Evolutionary conservation across 129 eudicot genomes (phyloP).

Genomic region (Apium graveolens): DNA sequence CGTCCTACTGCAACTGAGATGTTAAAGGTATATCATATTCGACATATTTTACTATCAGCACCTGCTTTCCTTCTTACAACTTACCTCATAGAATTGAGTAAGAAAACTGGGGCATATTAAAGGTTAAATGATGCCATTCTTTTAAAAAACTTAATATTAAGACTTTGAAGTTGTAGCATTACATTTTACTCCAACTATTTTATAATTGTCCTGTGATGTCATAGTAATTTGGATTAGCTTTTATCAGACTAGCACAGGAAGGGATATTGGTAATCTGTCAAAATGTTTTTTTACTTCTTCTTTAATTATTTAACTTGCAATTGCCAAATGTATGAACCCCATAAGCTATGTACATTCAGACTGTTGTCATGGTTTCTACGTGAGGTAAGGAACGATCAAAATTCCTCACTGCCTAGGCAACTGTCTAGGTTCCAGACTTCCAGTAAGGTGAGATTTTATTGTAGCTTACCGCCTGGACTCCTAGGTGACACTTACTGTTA

Average conservation of each 20-base stretch:
- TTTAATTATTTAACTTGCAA: background rate
- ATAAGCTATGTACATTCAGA: background rate
- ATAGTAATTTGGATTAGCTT: background rate
- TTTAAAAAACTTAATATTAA: background rate
- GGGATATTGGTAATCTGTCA: background rate
- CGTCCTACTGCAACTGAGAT: constrained; percentile 95
- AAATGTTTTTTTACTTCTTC: too few relatives aligned
- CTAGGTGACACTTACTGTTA: background rate
- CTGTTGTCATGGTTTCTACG: background rate
- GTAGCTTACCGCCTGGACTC: background rate
- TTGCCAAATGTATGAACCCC: background rate
- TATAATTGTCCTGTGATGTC: background rate
- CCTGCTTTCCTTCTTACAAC: background rate
- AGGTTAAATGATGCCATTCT: background rate
- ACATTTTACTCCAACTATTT: background rate
- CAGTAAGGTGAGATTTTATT: background rate
- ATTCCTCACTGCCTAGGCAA: background rate
- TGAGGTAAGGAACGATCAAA: background rate
- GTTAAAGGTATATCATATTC: constrained; percentile 75
- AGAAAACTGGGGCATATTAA: background rate
- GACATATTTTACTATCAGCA: constrained; percentile 3
- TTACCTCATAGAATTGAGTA: background rate
- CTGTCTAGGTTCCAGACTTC: background rate
- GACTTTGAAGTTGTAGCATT: background rate
- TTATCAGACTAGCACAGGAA: background rate